Evolutionary conservation across 768 basidiomycete species (phyloP), one percentile per base, ranked within the genome.

Genomic region (Russula abietina): DNA sequence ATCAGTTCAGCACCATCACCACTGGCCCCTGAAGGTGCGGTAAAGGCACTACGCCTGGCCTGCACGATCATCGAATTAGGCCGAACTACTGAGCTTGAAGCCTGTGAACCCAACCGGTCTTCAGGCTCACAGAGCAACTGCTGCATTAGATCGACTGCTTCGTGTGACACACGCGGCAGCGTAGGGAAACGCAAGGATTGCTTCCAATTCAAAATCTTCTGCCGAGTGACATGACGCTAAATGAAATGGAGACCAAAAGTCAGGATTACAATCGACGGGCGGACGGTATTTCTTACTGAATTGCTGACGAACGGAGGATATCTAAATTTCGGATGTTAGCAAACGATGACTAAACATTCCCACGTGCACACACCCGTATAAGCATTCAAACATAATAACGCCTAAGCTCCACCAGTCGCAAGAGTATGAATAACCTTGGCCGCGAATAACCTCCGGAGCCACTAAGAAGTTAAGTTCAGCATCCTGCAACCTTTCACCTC

Each of bases 331-430:
- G 43, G 39, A 56, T 32, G 38, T 36, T 14, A 54, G 55, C 61
- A 39, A 67, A 59, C 52, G 58, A 32, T 41, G 50, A 58, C 28
- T 62, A 67, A 60, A 24, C 17, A 57, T 33, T 30, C 24, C 39
- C 28, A 22, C 33, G 51, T 39, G 52, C 56, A 79, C 85, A 67
- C 73, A 91, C 89, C 90, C 91, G 70, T 93, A 95, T 73, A 97
- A 78, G 72, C 91, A 93, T 74, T 98, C 94, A 70, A 88, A 98
- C 86, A 93, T 91, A 73, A 99, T 98, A 59, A 97, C 89, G 14
- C 94, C 95, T 51, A 98, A 82, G 75, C 90, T 93, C 96, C 96
- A 99, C 94, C 94, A 98, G 72, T 98, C 96, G 72, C 93, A 96
- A 39, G 88, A 90, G 75, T 91, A 95, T 43, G 88, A 85, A 75